Percentiles rank a stretch among this genome's conserved stretches.
These are phyloP conservation scores for Fusarium solani-melongenae DNA, from an alignment of 2,329 filamentous ascomycete species.

Conservation along the genomic window DNA sequence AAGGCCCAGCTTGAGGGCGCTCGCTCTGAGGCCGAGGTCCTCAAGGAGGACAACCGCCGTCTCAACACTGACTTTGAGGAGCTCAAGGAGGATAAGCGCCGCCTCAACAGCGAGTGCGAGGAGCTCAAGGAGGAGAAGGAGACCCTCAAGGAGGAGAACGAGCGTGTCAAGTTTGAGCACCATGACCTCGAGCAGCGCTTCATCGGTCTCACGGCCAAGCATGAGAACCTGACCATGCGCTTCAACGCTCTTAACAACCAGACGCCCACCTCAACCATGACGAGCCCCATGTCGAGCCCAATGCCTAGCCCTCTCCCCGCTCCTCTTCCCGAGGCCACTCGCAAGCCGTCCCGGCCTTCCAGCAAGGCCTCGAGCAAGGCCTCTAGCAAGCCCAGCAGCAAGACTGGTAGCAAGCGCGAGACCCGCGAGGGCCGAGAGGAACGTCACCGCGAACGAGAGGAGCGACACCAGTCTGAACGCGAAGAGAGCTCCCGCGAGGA, in stretches of 20 bases:
- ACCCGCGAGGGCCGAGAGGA: conserved; percentile 43
- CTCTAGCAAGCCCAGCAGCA: conserved; percentile 38
- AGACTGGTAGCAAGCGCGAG: conserved; percentile 42
- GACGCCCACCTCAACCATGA: conserved; percentile 36
- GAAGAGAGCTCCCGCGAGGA: conserved; percentile 38
- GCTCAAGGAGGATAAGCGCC: conserved; percentile 42
- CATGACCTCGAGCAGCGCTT: conserved; percentile 41
- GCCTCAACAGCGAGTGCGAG: conserved; percentile 42
- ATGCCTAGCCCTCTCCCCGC: conserved; percentile 39
- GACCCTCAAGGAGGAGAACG: conserved; percentile 40
- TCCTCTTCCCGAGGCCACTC: conserved; percentile 38
- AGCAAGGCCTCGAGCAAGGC: conserved; percentile 47
- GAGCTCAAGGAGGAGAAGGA: conserved; percentile 37
- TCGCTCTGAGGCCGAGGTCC: conserved; percentile 40
- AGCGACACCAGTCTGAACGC: conserved; percentile 34
- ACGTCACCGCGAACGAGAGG: conserved; percentile 37
- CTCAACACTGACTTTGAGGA: conserved; percentile 41
- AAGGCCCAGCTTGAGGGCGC: conserved; percentile 42
- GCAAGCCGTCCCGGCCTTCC: conserved; percentile 41
- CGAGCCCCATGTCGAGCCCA: conserved; percentile 40
- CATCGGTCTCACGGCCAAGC: conserved; percentile 43
- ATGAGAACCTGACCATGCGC: conserved; percentile 45
- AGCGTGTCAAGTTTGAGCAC: conserved; percentile 44
- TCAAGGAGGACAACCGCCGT: conserved; percentile 42
- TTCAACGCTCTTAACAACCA: conserved; percentile 42